Evolutionary conservation across 2,329 filamentous ascomycete genomes (phyloP).

Genomic region (Teratosphaeria zuluensis): DNA sequence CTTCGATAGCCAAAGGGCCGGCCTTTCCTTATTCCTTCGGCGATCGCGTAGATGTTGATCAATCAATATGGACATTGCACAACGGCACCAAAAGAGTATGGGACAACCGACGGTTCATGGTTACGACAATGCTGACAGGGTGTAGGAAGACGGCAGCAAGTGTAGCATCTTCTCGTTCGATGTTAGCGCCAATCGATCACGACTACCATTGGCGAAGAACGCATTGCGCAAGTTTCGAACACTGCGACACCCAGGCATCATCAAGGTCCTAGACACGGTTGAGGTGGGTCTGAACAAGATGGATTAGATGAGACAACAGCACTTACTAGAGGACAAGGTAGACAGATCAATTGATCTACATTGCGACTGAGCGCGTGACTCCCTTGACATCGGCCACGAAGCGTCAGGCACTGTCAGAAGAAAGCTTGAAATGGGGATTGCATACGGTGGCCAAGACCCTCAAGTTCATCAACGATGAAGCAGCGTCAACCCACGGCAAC

Average conservation of each 20-base stretch:
- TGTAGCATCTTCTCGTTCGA: slow-evolving; percentile 98
- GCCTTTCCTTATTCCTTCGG: slow-evolving; percentile 89
- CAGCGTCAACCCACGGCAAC: slow-evolving; percentile 80
- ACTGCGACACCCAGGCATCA: slow-evolving; percentile 83
- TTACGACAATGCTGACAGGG: background rate
- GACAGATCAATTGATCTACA: slow-evolving; percentile 92
- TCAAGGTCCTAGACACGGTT: slow-evolving; percentile 87
- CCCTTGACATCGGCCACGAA: slow-evolving; percentile 86
- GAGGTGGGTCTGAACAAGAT: slow-evolving; percentile 51
- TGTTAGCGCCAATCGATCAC: slow-evolving; percentile 66
- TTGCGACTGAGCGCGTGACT: slow-evolving; percentile 82
- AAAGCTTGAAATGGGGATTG: slow-evolving; percentile 95
- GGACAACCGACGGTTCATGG: slow-evolving; percentile 2
- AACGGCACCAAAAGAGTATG: slow-evolving; percentile 83
- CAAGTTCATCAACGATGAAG: slow-evolving; percentile 93
- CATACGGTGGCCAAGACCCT: slow-evolving; percentile 80
- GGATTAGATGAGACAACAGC: background rate
- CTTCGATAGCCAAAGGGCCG: slow-evolving; percentile 90
- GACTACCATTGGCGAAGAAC: slow-evolving; percentile 81
- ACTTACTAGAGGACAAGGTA: slow-evolving; percentile 36
- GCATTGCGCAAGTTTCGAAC: slow-evolving; percentile 89
- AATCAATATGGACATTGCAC: slow-evolving; percentile 92
- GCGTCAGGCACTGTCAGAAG: slow-evolving; percentile 74
- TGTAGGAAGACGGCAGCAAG: slow-evolving; percentile 79
- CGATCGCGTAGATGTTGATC: slow-evolving; percentile 81